Evolutionary conservation across 352 stramenopile genomes (phyloP).

Genomic region (Pythium inflatum): DNA sequence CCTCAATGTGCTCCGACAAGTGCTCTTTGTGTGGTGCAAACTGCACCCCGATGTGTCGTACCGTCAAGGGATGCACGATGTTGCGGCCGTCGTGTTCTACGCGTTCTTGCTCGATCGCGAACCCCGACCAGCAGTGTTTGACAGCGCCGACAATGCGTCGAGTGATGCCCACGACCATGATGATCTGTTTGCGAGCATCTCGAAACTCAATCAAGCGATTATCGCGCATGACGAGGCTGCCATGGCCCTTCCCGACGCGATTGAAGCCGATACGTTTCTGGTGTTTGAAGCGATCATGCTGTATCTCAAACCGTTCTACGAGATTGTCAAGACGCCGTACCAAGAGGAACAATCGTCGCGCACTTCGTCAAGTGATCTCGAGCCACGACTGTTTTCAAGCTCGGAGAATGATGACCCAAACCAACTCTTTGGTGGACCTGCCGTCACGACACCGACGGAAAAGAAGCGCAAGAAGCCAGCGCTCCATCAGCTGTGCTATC

Average conservation of each 20-base stretch:
- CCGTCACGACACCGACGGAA: slow-evolving; percentile 19
- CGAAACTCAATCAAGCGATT: slow-evolving; percentile 3
- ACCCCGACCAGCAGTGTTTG: slow-evolving; percentile 16
- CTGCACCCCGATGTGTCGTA: slow-evolving; percentile 82
- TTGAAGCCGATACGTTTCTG: slow-evolving; percentile 70
- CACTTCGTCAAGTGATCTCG: slow-evolving; percentile 1
- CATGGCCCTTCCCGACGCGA: slow-evolving; percentile 39
- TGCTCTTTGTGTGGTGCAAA: slow-evolving; percentile 86
- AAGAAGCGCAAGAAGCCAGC: slow-evolving; percentile 41
- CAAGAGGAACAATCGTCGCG: slow-evolving; percentile 21
- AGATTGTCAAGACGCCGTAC: slow-evolving; percentile 58
- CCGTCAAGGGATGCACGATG: slow-evolving; percentile 85
- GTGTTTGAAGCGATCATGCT: slow-evolving; percentile 81
- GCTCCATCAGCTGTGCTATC: slow-evolving; percentile 67
- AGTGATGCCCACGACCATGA: slow-evolving; percentile 3
- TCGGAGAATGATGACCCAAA: slow-evolving; percentile 34
- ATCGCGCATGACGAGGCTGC: slow-evolving; percentile 7
- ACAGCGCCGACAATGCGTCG: slow-evolving; percentile 2
- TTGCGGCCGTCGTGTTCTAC: slow-evolving; percentile 79
- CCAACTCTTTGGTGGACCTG: slow-evolving; percentile 29
- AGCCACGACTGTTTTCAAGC: slow-evolving; percentile 37
- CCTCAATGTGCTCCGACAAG: slow-evolving; percentile 64
- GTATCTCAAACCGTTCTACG: slow-evolving; percentile 79
- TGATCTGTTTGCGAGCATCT: slow-evolving; percentile 30
- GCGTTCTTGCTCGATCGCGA: slow-evolving; percentile 47